Evolutionary conservation across 164 flowering plant genomes (phyloP).

Genomic region (Santalum album): DNA sequence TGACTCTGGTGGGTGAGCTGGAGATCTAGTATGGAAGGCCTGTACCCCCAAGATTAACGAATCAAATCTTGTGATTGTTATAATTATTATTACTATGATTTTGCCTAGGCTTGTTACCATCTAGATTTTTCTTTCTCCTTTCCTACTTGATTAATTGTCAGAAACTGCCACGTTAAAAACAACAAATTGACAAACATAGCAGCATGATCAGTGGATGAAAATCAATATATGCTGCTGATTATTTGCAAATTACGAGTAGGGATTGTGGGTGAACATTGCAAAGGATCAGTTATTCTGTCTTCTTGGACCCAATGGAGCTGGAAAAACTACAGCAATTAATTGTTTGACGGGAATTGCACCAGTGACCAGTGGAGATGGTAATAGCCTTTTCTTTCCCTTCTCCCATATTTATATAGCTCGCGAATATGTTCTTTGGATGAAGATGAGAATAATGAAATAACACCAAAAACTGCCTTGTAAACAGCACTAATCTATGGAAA

Average conservation of each 20-base stretch:
- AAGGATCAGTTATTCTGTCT: slow-evolving; percentile 94
- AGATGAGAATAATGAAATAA: neutral
- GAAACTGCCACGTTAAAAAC: too few species aligned
- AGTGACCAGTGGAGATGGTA: slow-evolving; percentile 96
- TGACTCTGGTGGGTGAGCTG: too few species aligned
- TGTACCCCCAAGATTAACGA: too few species aligned
- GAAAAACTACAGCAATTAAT: slow-evolving; percentile 87
- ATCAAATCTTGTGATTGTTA: too few species aligned
- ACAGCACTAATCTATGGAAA: slow-evolving; percentile 86
- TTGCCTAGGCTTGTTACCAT: too few species aligned
- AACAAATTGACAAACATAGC: too few species aligned
- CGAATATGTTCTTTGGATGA: neutral
- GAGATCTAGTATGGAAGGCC: too few species aligned
- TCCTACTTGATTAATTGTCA: too few species aligned
- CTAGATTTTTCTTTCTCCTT: too few species aligned
- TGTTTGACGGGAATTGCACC: slow-evolving; percentile 95
- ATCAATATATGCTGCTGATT: too few species aligned
- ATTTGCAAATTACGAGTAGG: slow-evolving; percentile 38
- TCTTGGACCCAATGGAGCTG: slow-evolving; percentile 99
- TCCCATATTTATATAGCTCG: neutral
- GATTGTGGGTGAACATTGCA: slow-evolving; percentile 78
- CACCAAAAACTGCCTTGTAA: slow-evolving; percentile 1
- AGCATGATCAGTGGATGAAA: too few species aligned
- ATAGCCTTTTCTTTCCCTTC: slow-evolving; percentile 1
- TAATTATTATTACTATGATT: too few species aligned